Percentiles rank a stretch among this genome's conserved stretches.
Evolutionary conservation across 2,329 filamentous ascomycete genomes (phyloP).

Genomic region (Exophiala alcalophila): DNA sequence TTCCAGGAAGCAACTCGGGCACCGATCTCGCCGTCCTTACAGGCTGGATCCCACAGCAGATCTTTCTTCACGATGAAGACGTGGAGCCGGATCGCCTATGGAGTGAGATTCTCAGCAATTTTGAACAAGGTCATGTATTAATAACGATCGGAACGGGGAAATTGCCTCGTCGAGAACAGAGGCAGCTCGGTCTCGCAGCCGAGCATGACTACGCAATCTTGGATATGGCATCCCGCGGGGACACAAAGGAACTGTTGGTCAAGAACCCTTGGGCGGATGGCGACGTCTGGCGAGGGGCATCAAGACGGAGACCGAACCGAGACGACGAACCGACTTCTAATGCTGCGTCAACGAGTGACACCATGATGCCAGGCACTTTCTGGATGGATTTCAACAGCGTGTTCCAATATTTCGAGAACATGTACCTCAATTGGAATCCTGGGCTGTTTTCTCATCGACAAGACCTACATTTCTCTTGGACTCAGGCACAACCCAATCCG

Average conservation of each 20-base stretch:
- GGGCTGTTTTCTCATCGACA: constrained; percentile 74
- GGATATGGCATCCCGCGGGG: constrained; percentile 65
- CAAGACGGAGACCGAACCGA: constrained; percentile 25
- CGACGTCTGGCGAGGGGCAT: constrained; percentile 34
- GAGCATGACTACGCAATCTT: constrained; percentile 94
- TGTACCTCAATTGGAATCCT: constrained; percentile 98
- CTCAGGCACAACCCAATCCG: constrained; percentile 46
- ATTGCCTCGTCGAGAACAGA: constrained; percentile 72
- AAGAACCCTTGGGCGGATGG: constrained; percentile 97
- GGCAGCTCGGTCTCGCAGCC: constrained; percentile 74
- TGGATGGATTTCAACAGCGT: constrained; percentile 91
- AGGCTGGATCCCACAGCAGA: constrained; percentile 94
- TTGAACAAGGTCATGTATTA: constrained; percentile 74
- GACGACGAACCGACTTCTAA: constrained; percentile 12
- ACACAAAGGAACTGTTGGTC: constrained; percentile 68
- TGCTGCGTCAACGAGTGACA: constrained; percentile 16
- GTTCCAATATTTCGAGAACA: constrained; percentile 86
- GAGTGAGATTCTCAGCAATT: constrained; percentile 71
- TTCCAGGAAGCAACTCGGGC: constrained; percentile 93
- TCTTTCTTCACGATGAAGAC: constrained; percentile 86
- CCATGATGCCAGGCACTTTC: constrained; percentile 66
- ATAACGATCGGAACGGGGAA: constrained; percentile 87
- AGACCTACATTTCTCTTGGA: constrained; percentile 89
- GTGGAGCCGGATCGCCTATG: constrained; percentile 73
- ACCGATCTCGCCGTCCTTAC: constrained; percentile 91